Conservation (phyloP, 2,329 filamentous ascomycete species). For the Colletotrichum sp. region DNA sequence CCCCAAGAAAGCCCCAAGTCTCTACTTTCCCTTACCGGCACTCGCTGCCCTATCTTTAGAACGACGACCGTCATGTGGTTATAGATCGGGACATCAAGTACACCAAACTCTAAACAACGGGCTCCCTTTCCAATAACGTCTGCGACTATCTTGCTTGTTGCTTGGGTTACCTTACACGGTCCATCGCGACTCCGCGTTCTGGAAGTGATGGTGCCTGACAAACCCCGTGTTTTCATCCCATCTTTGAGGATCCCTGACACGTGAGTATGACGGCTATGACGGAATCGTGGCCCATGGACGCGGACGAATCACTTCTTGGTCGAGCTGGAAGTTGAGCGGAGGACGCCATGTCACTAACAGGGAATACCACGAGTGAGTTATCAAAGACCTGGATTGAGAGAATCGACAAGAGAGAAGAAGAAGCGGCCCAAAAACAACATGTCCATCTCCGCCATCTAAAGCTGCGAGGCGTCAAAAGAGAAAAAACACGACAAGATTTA, state of each 20-base stretch:
- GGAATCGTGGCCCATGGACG: neutral
- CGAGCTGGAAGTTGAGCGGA: neutral
- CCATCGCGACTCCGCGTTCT: neutral
- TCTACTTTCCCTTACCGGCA: neutral
- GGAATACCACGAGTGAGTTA: neutral
- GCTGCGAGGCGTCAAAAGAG: slow-evolving; percentile 38
- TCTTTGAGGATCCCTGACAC: neutral
- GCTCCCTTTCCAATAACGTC: neutral
- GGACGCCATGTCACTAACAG: neutral
- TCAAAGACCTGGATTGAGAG: slow-evolving; percentile 23
- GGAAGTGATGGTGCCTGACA: neutral
- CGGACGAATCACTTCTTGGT: neutral
- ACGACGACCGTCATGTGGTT: neutral
- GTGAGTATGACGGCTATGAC: slow-evolving; percentile 4
- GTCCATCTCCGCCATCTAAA: slow-evolving; percentile 42
- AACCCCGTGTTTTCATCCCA: neutral
- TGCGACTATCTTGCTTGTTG: neutral
- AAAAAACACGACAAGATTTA: slow-evolving; percentile 50
- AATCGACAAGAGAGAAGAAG: slow-evolving; percentile 22
- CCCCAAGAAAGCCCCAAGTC: neutral
- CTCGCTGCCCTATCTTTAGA: slow-evolving; percentile 2
- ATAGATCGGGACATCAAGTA: neutral
- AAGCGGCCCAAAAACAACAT: slow-evolving; percentile 16
- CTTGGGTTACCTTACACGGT: neutral
- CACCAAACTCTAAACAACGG: neutral